Evolutionary conservation across 768 basidiomycete species (phyloP).

Genomic region (Cytidiella melzeri): DNA sequence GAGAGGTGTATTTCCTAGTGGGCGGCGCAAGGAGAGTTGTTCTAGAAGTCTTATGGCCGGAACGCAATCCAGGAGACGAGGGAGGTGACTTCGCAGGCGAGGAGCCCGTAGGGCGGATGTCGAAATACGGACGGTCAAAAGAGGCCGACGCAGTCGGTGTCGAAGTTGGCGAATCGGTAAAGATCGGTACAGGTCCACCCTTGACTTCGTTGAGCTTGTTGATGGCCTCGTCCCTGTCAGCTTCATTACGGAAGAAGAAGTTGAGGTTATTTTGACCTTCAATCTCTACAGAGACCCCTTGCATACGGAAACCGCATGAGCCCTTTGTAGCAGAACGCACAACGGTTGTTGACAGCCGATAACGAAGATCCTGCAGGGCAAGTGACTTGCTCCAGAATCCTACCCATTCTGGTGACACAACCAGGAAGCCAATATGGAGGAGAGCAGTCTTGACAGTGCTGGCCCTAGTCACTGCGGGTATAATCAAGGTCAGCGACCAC

Average conservation of each 20-base stretch:
- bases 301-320: conserved; percentile 20
- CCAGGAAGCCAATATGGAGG: conserved; percentile 36
- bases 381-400: conserved; percentile 44
- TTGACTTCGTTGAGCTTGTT: conserved; percentile 25
- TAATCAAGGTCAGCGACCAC: not conserved
- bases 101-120: not conserved
- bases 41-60: conserved; percentile 9
- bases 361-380: conserved; percentile 30
- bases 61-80: not conserved
- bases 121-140: not conserved
- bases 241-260: conserved; percentile 42
- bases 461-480: conserved; percentile 30
- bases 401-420: conserved; percentile 33
- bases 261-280: conserved; percentile 39
- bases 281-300: conserved; percentile 39
- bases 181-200: not conserved
- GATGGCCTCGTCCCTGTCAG: conserved; percentile 39
- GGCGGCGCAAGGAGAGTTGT: conserved; percentile 39
- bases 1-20: conserved; percentile 33
- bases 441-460: conserved; percentile 31
- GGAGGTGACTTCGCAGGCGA: too few species aligned
- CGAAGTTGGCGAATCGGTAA: not conserved
- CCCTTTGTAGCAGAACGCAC: conserved; percentile 36
- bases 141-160: not conserved
- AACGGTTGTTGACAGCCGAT: conserved; percentile 37